Evolutionary conservation across 192 early-diverging fungal species (phyloP), one percentile per base, ranked within the genome.

Genomic region (Coemansia sp.): DNA sequence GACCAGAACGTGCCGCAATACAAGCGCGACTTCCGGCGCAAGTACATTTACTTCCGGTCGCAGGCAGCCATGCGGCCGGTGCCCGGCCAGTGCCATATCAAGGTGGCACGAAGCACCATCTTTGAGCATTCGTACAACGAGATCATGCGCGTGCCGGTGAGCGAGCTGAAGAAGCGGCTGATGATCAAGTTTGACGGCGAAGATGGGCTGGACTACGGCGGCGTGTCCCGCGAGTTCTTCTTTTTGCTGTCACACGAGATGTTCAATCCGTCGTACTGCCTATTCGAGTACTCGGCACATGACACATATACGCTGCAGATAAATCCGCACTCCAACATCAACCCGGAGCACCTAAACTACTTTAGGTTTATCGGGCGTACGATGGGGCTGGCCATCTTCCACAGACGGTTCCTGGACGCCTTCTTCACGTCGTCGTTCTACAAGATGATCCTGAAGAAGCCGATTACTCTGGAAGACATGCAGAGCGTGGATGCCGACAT

Each of bases 131-230:
- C 94, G 23, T 98, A 91, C 81, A 83, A 90, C 31, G 93, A 95
- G 67, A 83, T 98, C 36, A 98, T 98, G 96, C 86, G 94, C 36
- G 88, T 90, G 62, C 83, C 87, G 6, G 84, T 91, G 11, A 79
- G 80, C 5, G 96, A 98, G 75, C 80, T 98, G 52, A 95, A 94
- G 80, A 96, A 98, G 82, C 83, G 92, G 34, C 66, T 98, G 49
- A 94, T 96, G 92, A 94, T 98, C 71, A 98, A 97, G 72, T 98
- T 98, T 65, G 92, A 94, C 58, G 94, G 94, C 49, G 96, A 98
- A 64, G 96, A 98, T 70, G 96, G 96, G 10, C 81, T 98, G 28
- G 96, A 98, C 83, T 98, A 98, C 58, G 96, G 96, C 57, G 96
- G 96, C 67, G 81, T 98, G 47, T 95, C 93, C 15, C 85, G 90